These are phyloP conservation scores for Favolaschia claudopus DNA, from an alignment of 768 basidiomycete species.

Conservation along the genomic window DNA sequence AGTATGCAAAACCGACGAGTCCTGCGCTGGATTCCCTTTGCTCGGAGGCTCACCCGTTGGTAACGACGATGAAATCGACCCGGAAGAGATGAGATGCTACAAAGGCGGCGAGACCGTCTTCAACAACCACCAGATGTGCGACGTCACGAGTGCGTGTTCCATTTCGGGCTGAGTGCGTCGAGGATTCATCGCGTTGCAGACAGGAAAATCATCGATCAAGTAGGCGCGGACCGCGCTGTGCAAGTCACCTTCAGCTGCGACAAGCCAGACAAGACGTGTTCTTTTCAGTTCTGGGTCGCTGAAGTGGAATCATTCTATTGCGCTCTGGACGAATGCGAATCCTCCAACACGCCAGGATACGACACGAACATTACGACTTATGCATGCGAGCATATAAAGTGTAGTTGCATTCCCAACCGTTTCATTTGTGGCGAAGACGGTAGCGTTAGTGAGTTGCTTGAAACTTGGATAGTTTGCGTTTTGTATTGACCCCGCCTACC, in stretches of 20 bases:
- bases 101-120: constrained; percentile 93
- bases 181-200: constrained; percentile 54
- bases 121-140: constrained; percentile 96
- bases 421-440: constrained; percentile 97
- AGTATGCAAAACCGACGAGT: constrained; percentile 88
- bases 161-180: not conserved
- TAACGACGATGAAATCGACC: constrained; percentile 44
- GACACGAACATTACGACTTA: constrained; percentile 79
- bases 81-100: constrained; percentile 90
- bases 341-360: constrained; percentile 55
- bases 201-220: constrained; percentile 92
- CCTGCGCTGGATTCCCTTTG: constrained; percentile 84
- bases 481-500: not conserved
- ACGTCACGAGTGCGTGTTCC: constrained; percentile 86
- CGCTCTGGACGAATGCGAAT: constrained; percentile 74
- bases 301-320: constrained; percentile 97
- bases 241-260: constrained; percentile 98
- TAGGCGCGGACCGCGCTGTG: constrained; percentile 86
- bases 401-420: constrained; percentile 90
- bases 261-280: constrained; percentile 65
- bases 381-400: constrained; percentile 83
- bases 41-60: constrained; percentile 46
- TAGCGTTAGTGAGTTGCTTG: constrained; percentile 77
- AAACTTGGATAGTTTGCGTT: not conserved
- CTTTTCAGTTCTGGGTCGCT: constrained; percentile 99